Percentiles rank a stretch among this genome's conserved stretches.
Evolutionary conservation across 2,329 filamentous ascomycete species (phyloP).

Genomic region (Alternaria triticimaculans): DNA sequence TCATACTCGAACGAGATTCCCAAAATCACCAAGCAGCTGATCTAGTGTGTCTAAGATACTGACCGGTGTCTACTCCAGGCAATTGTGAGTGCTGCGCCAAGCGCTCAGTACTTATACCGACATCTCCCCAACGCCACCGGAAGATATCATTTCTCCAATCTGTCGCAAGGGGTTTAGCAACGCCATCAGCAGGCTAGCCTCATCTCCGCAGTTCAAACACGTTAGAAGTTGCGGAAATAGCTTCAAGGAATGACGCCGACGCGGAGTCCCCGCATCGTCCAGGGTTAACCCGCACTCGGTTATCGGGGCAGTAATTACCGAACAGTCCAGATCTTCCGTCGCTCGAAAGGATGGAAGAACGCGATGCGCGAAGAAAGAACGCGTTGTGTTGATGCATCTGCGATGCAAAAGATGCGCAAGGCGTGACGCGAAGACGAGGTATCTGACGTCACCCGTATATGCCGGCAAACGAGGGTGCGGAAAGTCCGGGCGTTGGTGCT

Average conservation of each 20-base stretch:
- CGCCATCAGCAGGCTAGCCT: neutral
- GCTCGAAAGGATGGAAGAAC: neutral
- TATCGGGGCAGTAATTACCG: slow-evolving; percentile 9
- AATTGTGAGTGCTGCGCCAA: neutral
- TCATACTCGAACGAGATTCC: neutral
- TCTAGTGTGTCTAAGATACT: neutral
- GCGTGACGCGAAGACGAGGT: neutral
- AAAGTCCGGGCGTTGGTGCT: neutral
- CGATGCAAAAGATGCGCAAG: neutral
- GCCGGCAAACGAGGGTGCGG: neutral
- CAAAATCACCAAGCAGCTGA: neutral
- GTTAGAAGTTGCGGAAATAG: neutral
- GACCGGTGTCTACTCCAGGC: too few species aligned
- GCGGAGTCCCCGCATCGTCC: slow-evolving; percentile 19
- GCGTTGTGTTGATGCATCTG: neutral
- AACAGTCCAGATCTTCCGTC: slow-evolving; percentile 10
- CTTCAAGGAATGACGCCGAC: neutral
- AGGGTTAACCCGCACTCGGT: neutral
- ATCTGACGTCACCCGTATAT: neutral
- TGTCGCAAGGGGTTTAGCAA: neutral
- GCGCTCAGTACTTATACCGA: neutral
- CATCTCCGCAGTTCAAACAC: neutral
- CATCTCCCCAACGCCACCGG: neutral
- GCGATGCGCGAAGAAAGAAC: neutral
- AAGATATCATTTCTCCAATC: neutral